Percentiles rank a stretch among this genome's conserved stretches.
phyloP scores from a whole-genome alignment of 2,329 filamentous ascomycete genomes.

The Arthroderma uncinatum region DNA sequence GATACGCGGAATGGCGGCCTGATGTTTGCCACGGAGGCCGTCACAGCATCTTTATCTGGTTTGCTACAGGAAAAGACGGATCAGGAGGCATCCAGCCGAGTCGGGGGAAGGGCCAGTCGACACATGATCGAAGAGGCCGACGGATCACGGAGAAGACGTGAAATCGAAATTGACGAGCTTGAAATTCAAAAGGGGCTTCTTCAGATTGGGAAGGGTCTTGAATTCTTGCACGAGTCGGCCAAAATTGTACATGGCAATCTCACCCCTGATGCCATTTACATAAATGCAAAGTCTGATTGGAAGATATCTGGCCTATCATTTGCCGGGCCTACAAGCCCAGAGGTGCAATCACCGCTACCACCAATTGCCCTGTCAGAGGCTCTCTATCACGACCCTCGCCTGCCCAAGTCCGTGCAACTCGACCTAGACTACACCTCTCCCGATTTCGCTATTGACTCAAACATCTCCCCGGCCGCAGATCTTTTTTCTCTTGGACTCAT shows the following conservation, averaged over 20 bases:
- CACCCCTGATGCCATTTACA: constrained; percentile 82
- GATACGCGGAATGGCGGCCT: constrained; percentile 83
- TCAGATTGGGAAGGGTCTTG: constrained; percentile 84
- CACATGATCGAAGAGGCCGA: constrained; percentile 72
- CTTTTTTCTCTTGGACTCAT: constrained; percentile 89
- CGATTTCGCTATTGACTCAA: constrained; percentile 86
- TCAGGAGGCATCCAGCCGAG: constrained; percentile 59
- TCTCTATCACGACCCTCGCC: constrained; percentile 70
- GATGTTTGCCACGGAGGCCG: constrained; percentile 88
- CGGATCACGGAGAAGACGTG: constrained; percentile 59
- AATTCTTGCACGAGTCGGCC: constrained; percentile 92
- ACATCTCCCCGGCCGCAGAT: constrained; percentile 71
- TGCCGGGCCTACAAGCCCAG: constrained; percentile 68
- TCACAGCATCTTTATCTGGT: constrained; percentile 77
- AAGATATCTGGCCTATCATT: constrained; percentile 94
- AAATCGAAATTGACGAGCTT: constrained; percentile 88
- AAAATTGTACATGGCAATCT: constrained; percentile 88
- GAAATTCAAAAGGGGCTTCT: constrained; percentile 95
- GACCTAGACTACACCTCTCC: constrained; percentile 90
- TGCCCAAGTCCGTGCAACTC: constrained; percentile 74
- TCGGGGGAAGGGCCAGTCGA: constrained; percentile 60
- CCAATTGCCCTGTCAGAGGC: constrained; percentile 74
- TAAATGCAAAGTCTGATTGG: constrained; percentile 98
- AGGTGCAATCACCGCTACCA: constrained; percentile 61
- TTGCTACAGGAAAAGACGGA: constrained; percentile 81